Conservation (phyloP, 2,329 filamentous ascomycete genomes). For the Hymenoscyphus fructigenus region DNA sequence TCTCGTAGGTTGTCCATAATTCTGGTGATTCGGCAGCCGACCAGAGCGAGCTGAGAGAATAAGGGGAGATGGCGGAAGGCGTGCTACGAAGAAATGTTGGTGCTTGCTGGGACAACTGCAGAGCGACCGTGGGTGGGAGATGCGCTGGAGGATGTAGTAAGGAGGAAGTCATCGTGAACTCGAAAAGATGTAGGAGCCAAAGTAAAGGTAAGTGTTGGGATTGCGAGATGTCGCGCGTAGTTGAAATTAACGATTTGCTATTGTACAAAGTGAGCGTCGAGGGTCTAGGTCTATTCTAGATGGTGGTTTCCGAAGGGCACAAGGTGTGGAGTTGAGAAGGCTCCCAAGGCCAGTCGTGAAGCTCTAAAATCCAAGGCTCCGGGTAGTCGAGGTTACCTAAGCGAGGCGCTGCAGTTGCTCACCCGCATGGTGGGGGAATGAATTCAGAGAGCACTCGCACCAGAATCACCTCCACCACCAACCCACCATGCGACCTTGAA, state of each 20-base stretch:
- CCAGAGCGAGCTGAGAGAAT: slow-evolving; percentile 53
- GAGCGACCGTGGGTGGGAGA: slow-evolving; percentile 54
- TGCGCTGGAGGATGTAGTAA: slow-evolving; percentile 57
- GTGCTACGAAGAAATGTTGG: slow-evolving; percentile 55
- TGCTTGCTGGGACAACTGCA: slow-evolving; percentile 61
- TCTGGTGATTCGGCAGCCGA: slow-evolving; percentile 69
- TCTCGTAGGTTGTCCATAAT: slow-evolving; percentile 83
- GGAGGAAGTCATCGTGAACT: slow-evolving; percentile 47
- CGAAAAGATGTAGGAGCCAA: background rate
- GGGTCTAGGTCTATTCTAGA: background rate
- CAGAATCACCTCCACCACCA: background rate
- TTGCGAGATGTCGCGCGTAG: background rate
- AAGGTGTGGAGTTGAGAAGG: background rate
- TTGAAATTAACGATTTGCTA: background rate
- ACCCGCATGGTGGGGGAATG: slow-evolving; percentile 5
- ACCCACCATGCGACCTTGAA: slow-evolving; percentile 3
- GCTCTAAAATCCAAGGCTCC: too few species aligned
- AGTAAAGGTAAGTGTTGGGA: background rate
- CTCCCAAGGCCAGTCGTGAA: background rate
- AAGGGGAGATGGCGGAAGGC: slow-evolving; percentile 54
- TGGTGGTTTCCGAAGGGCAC: background rate
- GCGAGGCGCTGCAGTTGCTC: background rate
- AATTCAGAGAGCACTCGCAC: background rate
- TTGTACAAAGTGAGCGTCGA: background rate
- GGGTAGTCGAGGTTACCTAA: too few species aligned